phyloP scores from a whole-genome alignment of 148 eudicot species.

The Vaccinium macrocarpon region DNA sequence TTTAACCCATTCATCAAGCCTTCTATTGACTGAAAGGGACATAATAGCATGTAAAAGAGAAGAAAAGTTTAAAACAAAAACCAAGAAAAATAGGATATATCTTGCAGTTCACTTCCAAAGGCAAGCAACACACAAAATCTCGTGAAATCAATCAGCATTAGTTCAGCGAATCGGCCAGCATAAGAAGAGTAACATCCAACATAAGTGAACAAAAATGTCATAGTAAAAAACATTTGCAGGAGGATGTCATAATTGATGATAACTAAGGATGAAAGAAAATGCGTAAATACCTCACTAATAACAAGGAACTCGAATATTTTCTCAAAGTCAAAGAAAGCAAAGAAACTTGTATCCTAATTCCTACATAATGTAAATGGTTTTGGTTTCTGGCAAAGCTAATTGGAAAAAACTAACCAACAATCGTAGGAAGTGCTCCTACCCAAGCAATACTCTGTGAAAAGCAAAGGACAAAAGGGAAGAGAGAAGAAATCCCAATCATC shows the following conservation, averaged over 20 bases:
- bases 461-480: too few relatives aligned
- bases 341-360: too few relatives aligned
- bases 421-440: too few relatives aligned
- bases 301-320: too few relatives aligned
- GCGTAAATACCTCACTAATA: too few relatives aligned
- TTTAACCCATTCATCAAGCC: slow-evolving; percentile 98
- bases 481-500: too few relatives aligned
- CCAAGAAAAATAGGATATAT: not conserved
- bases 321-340: too few relatives aligned
- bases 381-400: too few relatives aligned
- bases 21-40: slow-evolving; percentile 68
- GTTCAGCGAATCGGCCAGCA: not conserved
- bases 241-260: not conserved
- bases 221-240: not conserved
- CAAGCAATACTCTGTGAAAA: too few relatives aligned
- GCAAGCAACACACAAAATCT: not conserved
- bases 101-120: not conserved
- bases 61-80: not conserved
- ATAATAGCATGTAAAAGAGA: not conserved
- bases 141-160: not conserved
- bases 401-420: too few relatives aligned
- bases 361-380: too few relatives aligned
- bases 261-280: too few relatives aligned
- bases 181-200: not conserved
- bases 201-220: not conserved